phyloP scores from a whole-genome alignment of 192 early-diverging fungal species.

The Coemansia sp. region DNA sequence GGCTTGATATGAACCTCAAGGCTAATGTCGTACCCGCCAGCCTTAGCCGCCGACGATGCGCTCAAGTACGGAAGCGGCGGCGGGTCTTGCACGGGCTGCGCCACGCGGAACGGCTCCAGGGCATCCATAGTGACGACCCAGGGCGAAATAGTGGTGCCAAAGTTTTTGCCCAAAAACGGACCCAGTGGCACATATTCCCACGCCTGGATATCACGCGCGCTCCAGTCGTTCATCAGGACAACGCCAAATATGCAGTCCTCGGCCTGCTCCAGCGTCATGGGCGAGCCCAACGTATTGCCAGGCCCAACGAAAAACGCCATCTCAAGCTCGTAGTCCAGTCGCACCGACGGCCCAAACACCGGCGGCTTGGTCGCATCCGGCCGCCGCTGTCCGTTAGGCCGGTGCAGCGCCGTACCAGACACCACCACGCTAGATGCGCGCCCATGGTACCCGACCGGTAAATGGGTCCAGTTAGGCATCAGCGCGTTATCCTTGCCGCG shows the following conservation, averaged over 20 bases:
- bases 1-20: constrained; percentile 81
- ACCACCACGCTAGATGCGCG: constrained; percentile 92
- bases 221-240: constrained; percentile 98
- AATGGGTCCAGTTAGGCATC: constrained; percentile 96
- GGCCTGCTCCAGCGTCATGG: constrained; percentile 74
- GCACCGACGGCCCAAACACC: constrained; percentile 71
- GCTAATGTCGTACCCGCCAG: constrained; percentile 80
- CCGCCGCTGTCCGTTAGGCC: constrained; percentile 84
- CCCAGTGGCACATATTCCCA: constrained; percentile 98
- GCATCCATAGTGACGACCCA: constrained; percentile 98
- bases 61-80: constrained; percentile 75
- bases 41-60: constrained; percentile 17
- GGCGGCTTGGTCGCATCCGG: constrained; percentile 71
- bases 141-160: constrained; percentile 95
- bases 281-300: constrained; percentile 80
- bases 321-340: constrained; percentile 95
- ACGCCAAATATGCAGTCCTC: constrained; percentile 94
- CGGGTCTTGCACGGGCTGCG: constrained; percentile 84
- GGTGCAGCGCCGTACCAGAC: constrained; percentile 81
- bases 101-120: constrained; percentile 83
- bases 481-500: constrained; percentile 97
- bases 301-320: constrained; percentile 89
- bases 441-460: constrained; percentile 98
- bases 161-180: constrained; percentile 98
- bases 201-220: constrained; percentile 94